Evolutionary conservation across 179 eudicot genomes (phyloP).

Genomic region (Spergularia azorica): DNA sequence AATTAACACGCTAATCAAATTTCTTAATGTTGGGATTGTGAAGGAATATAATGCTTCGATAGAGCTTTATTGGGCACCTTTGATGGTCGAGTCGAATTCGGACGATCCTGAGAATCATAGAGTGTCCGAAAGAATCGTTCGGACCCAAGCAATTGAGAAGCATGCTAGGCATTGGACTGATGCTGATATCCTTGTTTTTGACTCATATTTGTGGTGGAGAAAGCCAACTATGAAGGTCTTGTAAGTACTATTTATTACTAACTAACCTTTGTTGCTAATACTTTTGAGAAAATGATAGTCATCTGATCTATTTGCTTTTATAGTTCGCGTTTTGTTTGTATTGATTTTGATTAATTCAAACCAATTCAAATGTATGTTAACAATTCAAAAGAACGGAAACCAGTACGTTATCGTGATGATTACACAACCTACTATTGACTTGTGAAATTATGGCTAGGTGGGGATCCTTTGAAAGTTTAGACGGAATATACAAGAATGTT

Average conservation of each 20-base stretch:
- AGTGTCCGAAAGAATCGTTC: constrained; percentile 39
- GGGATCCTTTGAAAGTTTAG: constrained; percentile 38
- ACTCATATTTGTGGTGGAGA: constrained; percentile 59
- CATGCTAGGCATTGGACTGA: constrained; percentile 57
- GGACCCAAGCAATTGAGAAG: constrained; percentile 54
- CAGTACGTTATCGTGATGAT: no score
- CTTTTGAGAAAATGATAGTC: no score
- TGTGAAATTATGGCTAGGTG: constrained; percentile 29
- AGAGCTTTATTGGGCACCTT: constrained; percentile 57
- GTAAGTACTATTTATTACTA: constrained; percentile 30
- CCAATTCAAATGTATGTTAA: no score
- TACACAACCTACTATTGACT: no score
- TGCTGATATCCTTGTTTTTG: constrained; percentile 51
- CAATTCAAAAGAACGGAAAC: no score
- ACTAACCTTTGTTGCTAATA: no score
- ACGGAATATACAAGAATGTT: constrained; percentile 41
- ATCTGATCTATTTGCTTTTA: no score
- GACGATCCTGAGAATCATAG: constrained; percentile 48
- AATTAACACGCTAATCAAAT: background rate
- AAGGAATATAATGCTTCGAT: constrained; percentile 61
- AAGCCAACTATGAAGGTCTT: constrained; percentile 45
- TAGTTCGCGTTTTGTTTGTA: no score
- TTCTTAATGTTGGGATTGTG: background rate
- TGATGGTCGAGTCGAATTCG: constrained; percentile 52
- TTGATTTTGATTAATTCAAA: no score